Base-by-base conservation (phyloP, 2,329 filamentous ascomycete species). In the Coniochaeta hoffmannii region DNA sequence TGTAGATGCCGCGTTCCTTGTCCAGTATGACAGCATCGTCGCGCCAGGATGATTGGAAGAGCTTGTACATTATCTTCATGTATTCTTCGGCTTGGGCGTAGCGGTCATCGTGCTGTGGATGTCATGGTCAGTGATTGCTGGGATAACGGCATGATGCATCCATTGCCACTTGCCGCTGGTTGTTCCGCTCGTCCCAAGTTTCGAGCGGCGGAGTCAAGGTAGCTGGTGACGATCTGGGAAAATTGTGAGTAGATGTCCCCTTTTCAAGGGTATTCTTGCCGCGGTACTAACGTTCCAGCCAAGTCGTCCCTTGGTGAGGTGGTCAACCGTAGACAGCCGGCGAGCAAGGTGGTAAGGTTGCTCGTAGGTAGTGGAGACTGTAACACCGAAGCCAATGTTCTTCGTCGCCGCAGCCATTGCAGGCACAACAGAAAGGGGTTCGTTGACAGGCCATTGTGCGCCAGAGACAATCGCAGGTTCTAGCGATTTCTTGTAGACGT, bases 371-470 rank as follows among this genome's bases (percentile, higher is more conserved):
- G 85, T 87, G 1, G 81, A 80, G 0, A 85, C 78, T 0, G 86
- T 88, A 1, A 88, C 81, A 0, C 85, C 85, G 58, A 89, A 88
- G 0, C 79, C 82, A n/a, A 89, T 77, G 56, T 75, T 86, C 59
- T 81, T 78, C 0, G 86, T 88, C 0, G 75, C 85, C 1, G 85
- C 84, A 1, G 85, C 85, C 83, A 88, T 86, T 2, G 85, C 83
- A 2, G 84, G 76, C 0, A 88, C 74, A 2, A 84, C 76, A 3
- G 77, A 74, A 1, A 88, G 64, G 0, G 85, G 85, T 64, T 89
- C 85, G 57, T 86, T 87, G n/a, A 88, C 82, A 0, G 86, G 86
- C 78, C 83, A 88, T 66, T 89, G 86, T 0, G 85, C 82, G 1
- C 83, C 86, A 0, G 82, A 81, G 1, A 76, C 66, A 51, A 87